These are phyloP conservation scores for Cytospora mali DNA, from an alignment of 2,329 filamentous ascomycete genomes.

Conservation along the genomic window DNA sequence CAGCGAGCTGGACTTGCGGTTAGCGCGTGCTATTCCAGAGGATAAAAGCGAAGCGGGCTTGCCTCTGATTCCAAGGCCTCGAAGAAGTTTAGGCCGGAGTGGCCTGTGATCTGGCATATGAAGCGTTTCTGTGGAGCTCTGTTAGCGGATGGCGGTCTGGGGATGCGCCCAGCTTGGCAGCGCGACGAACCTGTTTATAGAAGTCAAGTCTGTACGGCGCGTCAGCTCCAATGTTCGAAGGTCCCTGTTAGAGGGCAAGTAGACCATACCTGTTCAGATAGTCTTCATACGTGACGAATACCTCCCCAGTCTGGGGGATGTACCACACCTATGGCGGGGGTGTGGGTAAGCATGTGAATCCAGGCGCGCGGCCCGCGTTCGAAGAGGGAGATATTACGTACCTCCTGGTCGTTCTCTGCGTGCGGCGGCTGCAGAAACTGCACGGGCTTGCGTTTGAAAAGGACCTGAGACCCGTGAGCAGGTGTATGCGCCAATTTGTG, in stretches of 20 bases:
- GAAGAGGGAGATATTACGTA: slow-evolving; percentile 46
- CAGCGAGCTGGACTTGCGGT: slow-evolving; percentile 60
- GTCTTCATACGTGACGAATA: slow-evolving; percentile 86
- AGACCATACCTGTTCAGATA: slow-evolving; percentile 76
- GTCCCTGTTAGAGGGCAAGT: neutral
- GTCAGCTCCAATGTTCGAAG: slow-evolving; percentile 38
- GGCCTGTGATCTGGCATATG: slow-evolving; percentile 94
- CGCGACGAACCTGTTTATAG: slow-evolving; percentile 74
- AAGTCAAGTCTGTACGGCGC: slow-evolving; percentile 74
- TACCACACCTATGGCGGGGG: slow-evolving; percentile 75
- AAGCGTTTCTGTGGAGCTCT: slow-evolving; percentile 70
- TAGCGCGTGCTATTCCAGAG: slow-evolving; percentile 29
- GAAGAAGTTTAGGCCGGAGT: slow-evolving; percentile 88
- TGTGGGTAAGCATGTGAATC: slow-evolving; percentile 29
- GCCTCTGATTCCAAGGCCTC: slow-evolving; percentile 92
- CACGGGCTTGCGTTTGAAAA: slow-evolving; percentile 95
- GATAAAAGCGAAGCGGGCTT: slow-evolving; percentile 41
- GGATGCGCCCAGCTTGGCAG: neutral
- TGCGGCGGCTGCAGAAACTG: slow-evolving; percentile 73
- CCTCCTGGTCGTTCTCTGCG: slow-evolving; percentile 82
- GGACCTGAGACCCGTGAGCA: slow-evolving; percentile 62
- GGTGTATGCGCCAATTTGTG: slow-evolving; percentile 29
- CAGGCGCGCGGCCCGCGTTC: slow-evolving; percentile 23
- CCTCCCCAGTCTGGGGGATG: slow-evolving; percentile 85
- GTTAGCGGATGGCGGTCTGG: slow-evolving; percentile 23